Evolutionary conservation across 176 grass and related monocot species (phyloP).

Genomic region (Paspalum notatum): DNA sequence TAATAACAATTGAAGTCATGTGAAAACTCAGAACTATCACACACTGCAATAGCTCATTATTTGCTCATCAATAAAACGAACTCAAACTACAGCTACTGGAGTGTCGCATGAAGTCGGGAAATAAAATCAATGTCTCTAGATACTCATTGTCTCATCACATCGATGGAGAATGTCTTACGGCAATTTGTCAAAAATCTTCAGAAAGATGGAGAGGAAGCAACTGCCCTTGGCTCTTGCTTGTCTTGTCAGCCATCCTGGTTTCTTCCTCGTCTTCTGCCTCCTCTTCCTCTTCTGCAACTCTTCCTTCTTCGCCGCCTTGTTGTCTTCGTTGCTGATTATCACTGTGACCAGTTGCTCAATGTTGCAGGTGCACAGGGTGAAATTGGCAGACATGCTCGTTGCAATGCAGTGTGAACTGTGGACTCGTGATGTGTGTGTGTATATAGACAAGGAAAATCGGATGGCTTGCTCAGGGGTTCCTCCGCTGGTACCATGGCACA

Average conservation of each 20-base stretch:
- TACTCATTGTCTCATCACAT: background rate
- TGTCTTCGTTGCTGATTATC: background rate
- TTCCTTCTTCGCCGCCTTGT: background rate
- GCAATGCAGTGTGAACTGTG: background rate
- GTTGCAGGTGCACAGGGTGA: constrained; percentile 9
- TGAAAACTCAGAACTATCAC: background rate
- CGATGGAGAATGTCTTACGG: background rate
- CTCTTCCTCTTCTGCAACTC: background rate
- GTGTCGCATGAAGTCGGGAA: background rate
- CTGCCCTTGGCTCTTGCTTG: background rate
- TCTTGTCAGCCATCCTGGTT: background rate
- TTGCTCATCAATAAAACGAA: background rate
- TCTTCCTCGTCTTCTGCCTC: background rate
- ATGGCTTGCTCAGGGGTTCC: background rate
- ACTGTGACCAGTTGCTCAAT: constrained; percentile 1
- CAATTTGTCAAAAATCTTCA: background rate
- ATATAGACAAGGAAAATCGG: background rate
- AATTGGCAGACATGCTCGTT: constrained; percentile 2
- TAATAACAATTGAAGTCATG: constrained; percentile 25
- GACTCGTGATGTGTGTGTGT: background rate
- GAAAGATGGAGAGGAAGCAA: background rate
- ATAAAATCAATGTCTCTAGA: background rate
- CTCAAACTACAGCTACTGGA: background rate
- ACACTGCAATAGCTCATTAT: background rate
- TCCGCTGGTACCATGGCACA: background rate